Base-by-base conservation (phyloP, 2,329 filamentous ascomycete species). In the Claviceps africana region DNA sequence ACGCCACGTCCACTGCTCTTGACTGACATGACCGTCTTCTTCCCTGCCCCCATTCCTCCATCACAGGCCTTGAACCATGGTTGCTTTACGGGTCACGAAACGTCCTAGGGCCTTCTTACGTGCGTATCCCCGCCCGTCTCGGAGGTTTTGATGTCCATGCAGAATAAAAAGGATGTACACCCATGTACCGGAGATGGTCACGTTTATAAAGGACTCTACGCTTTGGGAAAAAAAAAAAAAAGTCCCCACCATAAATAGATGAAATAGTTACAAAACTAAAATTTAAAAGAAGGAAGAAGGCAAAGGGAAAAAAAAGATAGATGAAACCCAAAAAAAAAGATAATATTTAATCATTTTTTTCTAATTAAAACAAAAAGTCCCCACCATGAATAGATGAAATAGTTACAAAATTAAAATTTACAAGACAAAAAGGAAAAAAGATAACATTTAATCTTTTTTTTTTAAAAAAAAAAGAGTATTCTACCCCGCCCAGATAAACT, bases 41-140 rank as follows among this genome's bases (percentile, higher is more conserved):
- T n/a, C n/a, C n/a, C n/a, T n/a, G n/a, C n/a, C n/a, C n/a, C n/a
- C n/a, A n/a, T n/a, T n/a, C 22, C 13, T 6, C 13, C 17, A 3
- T 17, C 17, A 25, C 50, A 65, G 61, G 60, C 60, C 2, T 55
- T 62, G 42, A 51, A 53, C 25, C 61, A 64, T 51, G 51, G 46
- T 25, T 60, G 52, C 35, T 48, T 60, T 8, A 48, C 37, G 15
- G 33, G 17, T 17, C 37, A 30, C 15, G 51, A 51, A 17, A 13
- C 15, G 21, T 45, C 19, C 6, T 25, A 28, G 15, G n/a, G 42
- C 22, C 28, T 28, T 25, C n/a, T 17, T 5, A 17, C 9, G 17
- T 30, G 22, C 7, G 21, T 25, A 15, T 13, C 25, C 15, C 2
- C n/a, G 15, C 25, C 25, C 43, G 3, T 10, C n/a, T 40, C n/a